A percentile compares a stretch with the other conserved stretches of the same genome.
phyloP scores from a whole-genome alignment of 2,329 filamentous ascomycete species.

The Microdochium nivale region DNA sequence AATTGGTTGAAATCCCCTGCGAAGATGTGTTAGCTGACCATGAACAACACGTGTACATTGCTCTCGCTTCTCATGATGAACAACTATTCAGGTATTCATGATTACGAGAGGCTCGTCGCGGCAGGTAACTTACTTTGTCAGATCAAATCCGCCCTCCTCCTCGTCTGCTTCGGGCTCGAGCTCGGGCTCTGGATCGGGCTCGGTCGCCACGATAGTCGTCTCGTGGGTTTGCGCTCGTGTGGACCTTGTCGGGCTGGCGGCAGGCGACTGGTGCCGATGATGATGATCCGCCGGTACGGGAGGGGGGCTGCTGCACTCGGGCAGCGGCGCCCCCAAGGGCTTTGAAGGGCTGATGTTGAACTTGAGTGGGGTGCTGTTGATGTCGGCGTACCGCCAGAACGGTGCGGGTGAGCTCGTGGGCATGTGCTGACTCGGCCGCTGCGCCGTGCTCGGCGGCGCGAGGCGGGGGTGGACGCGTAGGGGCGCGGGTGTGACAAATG shows the following conservation, averaged over 20 bases:
- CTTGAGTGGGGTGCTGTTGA: constrained; percentile 61
- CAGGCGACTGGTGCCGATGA: constrained; percentile 27
- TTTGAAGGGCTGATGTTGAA: constrained; percentile 55
- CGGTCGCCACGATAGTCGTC: not conserved
- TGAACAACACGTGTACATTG: not conserved
- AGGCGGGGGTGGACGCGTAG: constrained; percentile 65
- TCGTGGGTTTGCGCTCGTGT: constrained; percentile 16
- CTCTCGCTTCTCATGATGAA: too few species aligned
- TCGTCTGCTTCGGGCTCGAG: not conserved
- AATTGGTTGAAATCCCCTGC: not conserved
- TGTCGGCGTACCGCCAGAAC: constrained; percentile 81
- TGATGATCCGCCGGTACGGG: constrained; percentile 30
- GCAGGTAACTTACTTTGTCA: constrained; percentile 1
- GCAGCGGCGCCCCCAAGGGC: constrained; percentile 23
- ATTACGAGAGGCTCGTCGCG: too few species aligned
- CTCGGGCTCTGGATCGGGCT: not conserved
- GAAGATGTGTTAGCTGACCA: not conserved
- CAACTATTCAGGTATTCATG: too few species aligned
- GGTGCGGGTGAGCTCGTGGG: constrained; percentile 77
- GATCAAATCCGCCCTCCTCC: not conserved
- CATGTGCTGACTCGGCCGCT: constrained; percentile 77
- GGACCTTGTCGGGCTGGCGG: constrained; percentile 40
- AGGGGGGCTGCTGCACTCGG: constrained; percentile 52
- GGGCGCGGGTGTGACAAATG: constrained; percentile 65
- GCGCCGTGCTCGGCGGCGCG: constrained; percentile 71